Conservation (phyloP, 2,329 filamentous ascomycete genomes). For the Neurospora crassa region DNA sequence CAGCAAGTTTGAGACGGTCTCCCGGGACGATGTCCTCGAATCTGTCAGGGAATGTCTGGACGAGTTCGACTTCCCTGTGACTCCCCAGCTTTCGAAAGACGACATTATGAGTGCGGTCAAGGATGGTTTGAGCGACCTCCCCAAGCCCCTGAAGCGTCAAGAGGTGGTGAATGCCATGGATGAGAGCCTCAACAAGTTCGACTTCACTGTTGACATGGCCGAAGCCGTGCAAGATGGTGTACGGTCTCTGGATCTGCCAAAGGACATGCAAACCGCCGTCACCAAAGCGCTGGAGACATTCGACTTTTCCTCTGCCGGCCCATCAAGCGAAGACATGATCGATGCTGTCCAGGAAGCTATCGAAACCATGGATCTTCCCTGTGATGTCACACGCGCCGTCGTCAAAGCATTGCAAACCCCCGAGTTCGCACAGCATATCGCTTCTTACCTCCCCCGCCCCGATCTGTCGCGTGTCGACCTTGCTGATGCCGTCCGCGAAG, state of each 20-base stretch:
- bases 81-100: constrained; percentile 49
- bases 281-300: constrained; percentile 17
- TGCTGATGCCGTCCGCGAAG: constrained; percentile 15
- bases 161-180: constrained; percentile 19
- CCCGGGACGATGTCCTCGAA: constrained; percentile 73
- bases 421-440: constrained; percentile 15
- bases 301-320: constrained; percentile 14
- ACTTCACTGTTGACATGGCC: constrained; percentile 16
- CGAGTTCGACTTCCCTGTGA: constrained; percentile 67
- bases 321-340: constrained; percentile 14
- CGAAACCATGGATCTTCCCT: constrained; percentile 13
- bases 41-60: constrained; percentile 81
- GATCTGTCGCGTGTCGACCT: constrained; percentile 15
- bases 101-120: constrained; percentile 57
- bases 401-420: constrained; percentile 16
- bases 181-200: constrained; percentile 15
- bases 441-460: constrained; percentile 9
- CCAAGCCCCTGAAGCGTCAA: constrained; percentile 15
- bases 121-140: constrained; percentile 44
- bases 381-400: constrained; percentile 12
- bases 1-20: constrained; percentile 65
- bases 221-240: constrained; percentile 18
- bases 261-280: constrained; percentile 11
- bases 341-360: constrained; percentile 18
- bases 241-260: constrained; percentile 17